Conservation (phyloP, 495 filamentous ascomycete species). For the Aspergillus nidulans region DNA sequence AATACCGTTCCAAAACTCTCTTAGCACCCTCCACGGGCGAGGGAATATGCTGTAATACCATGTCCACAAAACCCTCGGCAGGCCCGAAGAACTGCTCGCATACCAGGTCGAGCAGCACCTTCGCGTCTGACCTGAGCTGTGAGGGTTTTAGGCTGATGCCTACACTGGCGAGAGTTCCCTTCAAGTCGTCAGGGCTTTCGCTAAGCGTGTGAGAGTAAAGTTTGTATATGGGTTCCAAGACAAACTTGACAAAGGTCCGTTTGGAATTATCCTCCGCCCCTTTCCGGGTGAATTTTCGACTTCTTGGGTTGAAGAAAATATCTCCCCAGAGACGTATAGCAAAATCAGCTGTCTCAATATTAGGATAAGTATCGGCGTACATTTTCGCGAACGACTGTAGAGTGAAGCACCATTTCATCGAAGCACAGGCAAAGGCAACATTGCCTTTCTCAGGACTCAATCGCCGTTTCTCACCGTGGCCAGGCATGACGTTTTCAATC, state of each 20-base stretch:
- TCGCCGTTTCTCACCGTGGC: constrained; percentile 72
- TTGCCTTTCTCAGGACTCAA: constrained; percentile 96
- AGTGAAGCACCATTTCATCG: constrained; percentile 96
- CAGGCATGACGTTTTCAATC: constrained; percentile 84
- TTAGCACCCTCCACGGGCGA: constrained; percentile 78
- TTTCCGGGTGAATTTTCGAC: constrained; percentile 86
- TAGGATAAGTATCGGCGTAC: constrained; percentile 86
- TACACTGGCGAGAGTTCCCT: constrained; percentile 70
- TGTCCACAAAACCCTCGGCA: constrained; percentile 88
- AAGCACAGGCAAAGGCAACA: constrained; percentile 87
- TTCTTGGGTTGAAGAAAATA: constrained; percentile 89
- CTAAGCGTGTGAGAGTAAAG: constrained; percentile 94
- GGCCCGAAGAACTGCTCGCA: constrained; percentile 95
- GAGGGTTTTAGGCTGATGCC: constrained; percentile 86
- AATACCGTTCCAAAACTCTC: constrained; percentile 74
- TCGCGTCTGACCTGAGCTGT: constrained; percentile 84
- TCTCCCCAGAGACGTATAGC: constrained; percentile 86
- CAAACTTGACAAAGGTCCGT: constrained; percentile 88
- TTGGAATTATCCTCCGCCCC: constrained; percentile 74
- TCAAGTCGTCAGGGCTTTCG: constrained; percentile 82
- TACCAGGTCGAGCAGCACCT: constrained; percentile 79
- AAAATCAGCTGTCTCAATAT: constrained; percentile 75
- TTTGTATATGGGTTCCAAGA: constrained; percentile 96
- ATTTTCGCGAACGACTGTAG: constrained; percentile 89
- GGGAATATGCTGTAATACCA: constrained; percentile 86